Base-by-base conservation (phyloP, 495 filamentous ascomycete species). In the Lasiosphaeris hirsuta region DNA sequence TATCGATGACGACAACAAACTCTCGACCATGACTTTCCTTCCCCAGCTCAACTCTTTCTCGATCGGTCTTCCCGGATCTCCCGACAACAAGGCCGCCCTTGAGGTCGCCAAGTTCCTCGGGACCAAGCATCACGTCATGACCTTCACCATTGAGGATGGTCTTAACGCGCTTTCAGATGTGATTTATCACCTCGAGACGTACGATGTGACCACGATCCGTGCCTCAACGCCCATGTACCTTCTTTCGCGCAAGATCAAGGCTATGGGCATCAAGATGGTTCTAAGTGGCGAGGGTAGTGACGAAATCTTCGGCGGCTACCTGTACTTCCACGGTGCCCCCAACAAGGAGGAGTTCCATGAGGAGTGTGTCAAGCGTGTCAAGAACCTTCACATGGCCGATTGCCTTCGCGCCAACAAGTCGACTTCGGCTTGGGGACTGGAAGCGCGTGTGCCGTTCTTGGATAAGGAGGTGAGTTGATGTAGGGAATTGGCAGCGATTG, bases 151-250 rank as follows among this genome's bases (percentile, higher is more conserved):
- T 54, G 86, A 98, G 72, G 94, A 98, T 63, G 94, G 94, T 46
- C 85, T 98, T 60, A 89, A 98, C 77, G 95, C 94, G 42, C 83
- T 98, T 3, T 90, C 88, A 23, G 94, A 98, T 72, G 94, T 98
- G 65, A 96, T 98, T 65, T 96, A 89, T 75, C 95, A 98, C 74
- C 84, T 98, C 56, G 94, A 98, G 79, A 90, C 90, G 13, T 98
- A 89, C 75, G 94, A 98, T 74, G 95, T 98, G 13, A 98, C 94
- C 54, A 98, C 94, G 13, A 96, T 98, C 71, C 90, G 94, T 73
- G 94, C 94, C 40, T 97, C 95, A 15, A 98, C 94, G 6, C 94
- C 94, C 54, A 98, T 98, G 94, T 98, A 96, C 77, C 81, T 98
- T 50, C 85, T 98, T 11, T 90, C 89, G 61, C 88, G 94, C 65